Percentiles rank a stretch among this genome's conserved stretches.
phyloP scores from a whole-genome alignment of 208 protist genomes.

The Trypanosomatidae sp. region DNA sequence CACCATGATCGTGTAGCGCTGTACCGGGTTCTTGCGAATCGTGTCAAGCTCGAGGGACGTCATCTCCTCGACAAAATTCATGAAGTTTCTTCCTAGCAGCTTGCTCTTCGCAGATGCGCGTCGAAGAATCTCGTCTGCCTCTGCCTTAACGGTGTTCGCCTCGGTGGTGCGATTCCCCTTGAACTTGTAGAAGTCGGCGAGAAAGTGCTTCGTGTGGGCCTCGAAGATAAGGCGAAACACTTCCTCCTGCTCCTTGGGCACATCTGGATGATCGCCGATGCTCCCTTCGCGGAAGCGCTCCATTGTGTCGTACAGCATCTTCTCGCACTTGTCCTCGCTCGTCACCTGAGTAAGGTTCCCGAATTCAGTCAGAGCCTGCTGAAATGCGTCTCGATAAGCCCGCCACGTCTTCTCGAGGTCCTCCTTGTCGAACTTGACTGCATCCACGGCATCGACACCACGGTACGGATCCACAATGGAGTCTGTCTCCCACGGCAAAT shows the following conservation, averaged over 20 bases:
- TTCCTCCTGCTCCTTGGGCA: constrained; percentile 69
- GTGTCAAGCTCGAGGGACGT: constrained; percentile 84
- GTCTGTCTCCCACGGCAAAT: constrained; percentile 86
- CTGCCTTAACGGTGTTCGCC: constrained; percentile 64
- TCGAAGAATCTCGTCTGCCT: constrained; percentile 82
- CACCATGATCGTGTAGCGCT: constrained; percentile 80
- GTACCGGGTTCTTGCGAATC: constrained; percentile 86
- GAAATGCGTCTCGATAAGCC: constrained; percentile 77
- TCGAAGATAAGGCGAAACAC: constrained; percentile 85
- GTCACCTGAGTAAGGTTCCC: constrained; percentile 81
- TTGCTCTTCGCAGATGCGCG: constrained; percentile 84
- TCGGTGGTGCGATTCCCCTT: constrained; percentile 75
- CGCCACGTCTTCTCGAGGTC: constrained; percentile 79
- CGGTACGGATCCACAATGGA: constrained; percentile 86
- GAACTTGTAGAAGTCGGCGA: constrained; percentile 88
- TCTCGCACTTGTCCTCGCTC: constrained; percentile 76
- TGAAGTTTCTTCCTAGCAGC: constrained; percentile 79
- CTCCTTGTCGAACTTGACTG: constrained; percentile 77
- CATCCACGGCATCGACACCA: constrained; percentile 57
- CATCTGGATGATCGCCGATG: constrained; percentile 78
- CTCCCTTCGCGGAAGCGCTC: constrained; percentile 66
- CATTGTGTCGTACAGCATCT: constrained; percentile 82
- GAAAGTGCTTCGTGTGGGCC: constrained; percentile 87
- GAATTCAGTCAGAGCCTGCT: constrained; percentile 83
- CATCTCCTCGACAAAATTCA: constrained; percentile 92